Evolutionary conservation across 305 asterid species (phyloP), one percentile per base, ranked within the genome.

Genomic region (Euphrasia arctica): DNA sequence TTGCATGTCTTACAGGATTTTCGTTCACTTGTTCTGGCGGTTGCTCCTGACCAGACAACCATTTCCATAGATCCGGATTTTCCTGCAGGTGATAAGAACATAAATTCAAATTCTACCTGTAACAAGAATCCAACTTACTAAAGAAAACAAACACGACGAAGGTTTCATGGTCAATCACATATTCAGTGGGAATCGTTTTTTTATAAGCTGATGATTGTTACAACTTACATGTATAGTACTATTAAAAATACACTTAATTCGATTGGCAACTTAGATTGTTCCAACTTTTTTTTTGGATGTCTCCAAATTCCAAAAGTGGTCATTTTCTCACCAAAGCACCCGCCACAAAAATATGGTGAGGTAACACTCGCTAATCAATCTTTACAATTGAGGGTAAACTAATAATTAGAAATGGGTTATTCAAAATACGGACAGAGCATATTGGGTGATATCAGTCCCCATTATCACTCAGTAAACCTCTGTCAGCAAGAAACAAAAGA

Each of bases 41-140:
- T 74, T 77, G 83, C 74, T 84, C 97, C 72, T 91, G 97, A 31
- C 95, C 84, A 14, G 89, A 77, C 67, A 91, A 69, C 97, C 97
- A 91, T 70, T 79, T 86, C 96, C 97, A 91, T 15, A 91, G 79
- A 79, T 91, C 95, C 2, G 97, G 97, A 76, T 86, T 91, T 76
- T 91, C 96, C 97, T 88, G 90, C 67, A 73, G 47, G 58, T 15
- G 2, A 47, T 11, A 58, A 34, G 14, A 42, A 31, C 34, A 4
- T 10, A 58, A 31, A 9, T 3, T 9, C 12, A 4, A 3, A 27
- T 10, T 55, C 41, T 10, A 18, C 13, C 11, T 1, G 10, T 54
- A 8, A 28, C 9, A 55, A 36, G 2, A 49, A 47, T 28, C 31
- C 25, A 15, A 56, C 57, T 39, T 7, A 2, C 43, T 39, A 39